phyloP scores from a whole-genome alignment of 192 early-diverging fungal species.

The Umbelopsis sp. region DNA sequence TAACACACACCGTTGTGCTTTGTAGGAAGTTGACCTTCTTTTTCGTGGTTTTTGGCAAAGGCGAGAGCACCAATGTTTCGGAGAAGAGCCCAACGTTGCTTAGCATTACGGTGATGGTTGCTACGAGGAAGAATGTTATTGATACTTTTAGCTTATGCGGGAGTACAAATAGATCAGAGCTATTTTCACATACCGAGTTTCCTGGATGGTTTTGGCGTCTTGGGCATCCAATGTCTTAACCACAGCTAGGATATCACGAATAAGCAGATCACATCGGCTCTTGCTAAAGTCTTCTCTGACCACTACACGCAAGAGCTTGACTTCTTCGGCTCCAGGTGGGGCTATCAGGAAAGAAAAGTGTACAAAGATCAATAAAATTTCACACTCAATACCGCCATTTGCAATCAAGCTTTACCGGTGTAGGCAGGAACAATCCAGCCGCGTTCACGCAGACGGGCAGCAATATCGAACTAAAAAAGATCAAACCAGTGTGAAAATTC shows the following conservation, averaged over 20 bases:
- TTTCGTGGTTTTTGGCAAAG: background rate
- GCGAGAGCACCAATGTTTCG: conserved; percentile 10
- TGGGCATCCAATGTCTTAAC: conserved; percentile 22
- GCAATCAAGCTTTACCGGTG: conserved; percentile 4
- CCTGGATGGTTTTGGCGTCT: conserved; percentile 21
- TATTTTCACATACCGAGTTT: conserved; percentile 16
- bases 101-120: conserved; percentile 13
- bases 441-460: conserved; percentile 60
- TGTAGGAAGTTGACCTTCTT: background rate
- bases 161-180: too few species aligned
- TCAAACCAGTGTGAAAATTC: conserved; percentile 2
- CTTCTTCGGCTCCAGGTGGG: conserved; percentile 48
- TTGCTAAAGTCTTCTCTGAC: conserved; percentile 56
- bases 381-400: background rate
- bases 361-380: background rate
- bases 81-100: conserved; percentile 16
- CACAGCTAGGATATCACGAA: conserved; percentile 29
- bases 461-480: conserved; percentile 57
- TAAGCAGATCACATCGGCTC: conserved; percentile 32
- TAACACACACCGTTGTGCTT: conserved; percentile 15
- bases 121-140: background rate
- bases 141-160: background rate
- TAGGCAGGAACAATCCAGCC: conserved; percentile 84
- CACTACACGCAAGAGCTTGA: conserved; percentile 69
- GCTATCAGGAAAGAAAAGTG: background rate